Evolutionary conservation across 805 yeast genomes (phyloP), one percentile per base, ranked within the genome.

Genomic region (Danielia oregonensis): DNA sequence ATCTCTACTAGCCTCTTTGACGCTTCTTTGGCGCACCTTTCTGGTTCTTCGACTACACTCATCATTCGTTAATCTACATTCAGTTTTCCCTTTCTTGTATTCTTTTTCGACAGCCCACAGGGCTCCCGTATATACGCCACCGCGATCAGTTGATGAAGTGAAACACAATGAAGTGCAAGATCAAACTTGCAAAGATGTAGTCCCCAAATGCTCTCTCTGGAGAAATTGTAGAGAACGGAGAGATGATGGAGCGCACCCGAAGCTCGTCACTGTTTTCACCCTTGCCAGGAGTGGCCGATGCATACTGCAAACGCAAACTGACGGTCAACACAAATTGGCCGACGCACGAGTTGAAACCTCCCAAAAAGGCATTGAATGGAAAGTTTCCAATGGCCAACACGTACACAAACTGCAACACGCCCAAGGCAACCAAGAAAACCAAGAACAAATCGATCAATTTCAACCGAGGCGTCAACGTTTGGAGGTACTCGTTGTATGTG

Each of bases 321-420:
- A 85, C 86, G 9, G 94, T 78, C 43, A 93, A 73, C 17, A 93
- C 97, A 58, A 93, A 93, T 61, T 93, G 97, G 10, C 95, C 97
- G 32, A 93, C 97, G 29, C 97, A 86, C 15, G 87, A 69, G 36
- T 83, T 76, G 56, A 93, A 93, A 1, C 97, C 97, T 14, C 95
- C 91, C 40, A 93, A 71, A 56, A 93, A 93, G 16, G 96, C 97
- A 63, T 93, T 93, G 74, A 93, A 93, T 12, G 99, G 99, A 74
- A 83, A 93, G 50, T 78, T 86, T 24, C 97, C 95, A 29, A 88
- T 77, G 10, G 87, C 41, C 26, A 81, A 48, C 46, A 85, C 84
- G 59, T 88, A 91, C 4, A 70, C 63, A 54, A 88, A 87, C 62
- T 93, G 97, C 18, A 85, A 59, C 1, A 74, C 63, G 1, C 95